Conservation (phyloP, 2,329 filamentous ascomycete species). For the Zelopaecilomyces penicillatus region DNA sequence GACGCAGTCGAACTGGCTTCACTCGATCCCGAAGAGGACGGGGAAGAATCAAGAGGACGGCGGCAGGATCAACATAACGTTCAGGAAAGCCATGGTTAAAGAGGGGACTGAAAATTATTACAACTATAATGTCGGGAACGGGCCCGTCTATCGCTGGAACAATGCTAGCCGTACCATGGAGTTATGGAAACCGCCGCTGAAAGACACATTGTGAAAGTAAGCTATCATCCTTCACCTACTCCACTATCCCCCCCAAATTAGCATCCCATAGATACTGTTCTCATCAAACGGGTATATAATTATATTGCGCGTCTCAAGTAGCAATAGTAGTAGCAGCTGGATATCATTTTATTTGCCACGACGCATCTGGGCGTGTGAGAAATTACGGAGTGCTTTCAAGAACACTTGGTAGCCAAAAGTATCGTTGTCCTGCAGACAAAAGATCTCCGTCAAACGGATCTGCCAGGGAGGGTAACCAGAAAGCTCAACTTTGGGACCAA, state of each 20-base stretch:
- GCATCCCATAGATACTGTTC: too few relatives aligned
- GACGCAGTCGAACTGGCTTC: conserved; percentile 71
- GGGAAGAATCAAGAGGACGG: conserved; percentile 54
- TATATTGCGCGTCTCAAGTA: neutral
- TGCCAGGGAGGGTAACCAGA: conserved; percentile 97
- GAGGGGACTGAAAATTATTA: conserved; percentile 78
- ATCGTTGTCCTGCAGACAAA: conserved; percentile 65
- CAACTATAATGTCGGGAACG: conserved; percentile 69
- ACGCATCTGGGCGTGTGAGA: conserved; percentile 79
- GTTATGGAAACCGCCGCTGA: conserved; percentile 23
- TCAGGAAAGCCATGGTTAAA: conserved; percentile 60
- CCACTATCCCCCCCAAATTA: too few relatives aligned
- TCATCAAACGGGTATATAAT: neutral
- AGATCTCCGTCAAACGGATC: conserved; percentile 89
- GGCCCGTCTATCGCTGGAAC: conserved; percentile 63
- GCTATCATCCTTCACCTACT: neutral
- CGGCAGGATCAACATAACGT: conserved; percentile 69
- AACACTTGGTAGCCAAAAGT: conserved; percentile 93
- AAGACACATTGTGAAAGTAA: conserved; percentile 6
- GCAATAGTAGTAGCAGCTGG: neutral
- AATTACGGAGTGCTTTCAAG: conserved; percentile 74
- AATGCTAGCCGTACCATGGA: conserved; percentile 41
- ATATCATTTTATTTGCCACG: conserved; percentile 52
- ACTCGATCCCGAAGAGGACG: conserved; percentile 68
- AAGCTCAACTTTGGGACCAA: conserved; percentile 73